Percentiles rank a stretch among this genome's conserved stretches.
Conservation (phyloP, 371 early-diverging fungal species). For the Blakeslea trispora region DNA sequence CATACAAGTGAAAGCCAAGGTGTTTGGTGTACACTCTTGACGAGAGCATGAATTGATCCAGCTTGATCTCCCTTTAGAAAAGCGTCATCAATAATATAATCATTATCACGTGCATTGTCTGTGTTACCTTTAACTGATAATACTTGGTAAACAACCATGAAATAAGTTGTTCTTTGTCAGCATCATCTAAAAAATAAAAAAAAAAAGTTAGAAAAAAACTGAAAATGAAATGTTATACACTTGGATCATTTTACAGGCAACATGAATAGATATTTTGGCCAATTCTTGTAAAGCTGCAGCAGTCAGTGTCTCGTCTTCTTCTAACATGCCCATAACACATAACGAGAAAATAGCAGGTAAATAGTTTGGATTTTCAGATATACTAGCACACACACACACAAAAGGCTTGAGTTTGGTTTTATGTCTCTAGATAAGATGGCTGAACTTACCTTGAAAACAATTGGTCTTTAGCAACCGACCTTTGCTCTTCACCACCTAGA, state of each 20-base stretch:
- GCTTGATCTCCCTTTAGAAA: slow-evolving; percentile 30
- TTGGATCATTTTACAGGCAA: slow-evolving; percentile 52
- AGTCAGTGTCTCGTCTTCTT: slow-evolving; percentile 74
- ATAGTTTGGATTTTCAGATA: slow-evolving; percentile 54
- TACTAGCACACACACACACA: no score
- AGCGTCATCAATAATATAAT: no score
- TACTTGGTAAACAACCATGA: slow-evolving; percentile 40
- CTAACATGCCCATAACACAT: slow-evolving; percentile 78
- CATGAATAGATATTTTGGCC: slow-evolving; percentile 54
- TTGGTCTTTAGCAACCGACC: slow-evolving; percentile 78
- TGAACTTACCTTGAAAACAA: slow-evolving; percentile 64
- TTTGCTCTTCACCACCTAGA: slow-evolving; percentile 78
- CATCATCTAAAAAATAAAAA: slow-evolving; percentile 28
- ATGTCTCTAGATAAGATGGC: slow-evolving; percentile 13
- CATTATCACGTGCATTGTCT: no score
- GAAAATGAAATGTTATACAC: neutral
- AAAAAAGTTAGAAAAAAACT: neutral
- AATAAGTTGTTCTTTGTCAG: slow-evolving; percentile 40
- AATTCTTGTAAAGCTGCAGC: slow-evolving; percentile 77
- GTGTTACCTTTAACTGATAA: slow-evolving; percentile 37
- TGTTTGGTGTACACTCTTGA: slow-evolving; percentile 40
- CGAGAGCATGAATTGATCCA: slow-evolving; percentile 32
- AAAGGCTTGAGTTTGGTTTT: slow-evolving; percentile 19
- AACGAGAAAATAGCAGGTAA: slow-evolving; percentile 74
- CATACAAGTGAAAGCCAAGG: slow-evolving; percentile 43